Conservation (phyloP, 176 grass and related monocot genomes). For the Pontederia crassipes region DNA sequence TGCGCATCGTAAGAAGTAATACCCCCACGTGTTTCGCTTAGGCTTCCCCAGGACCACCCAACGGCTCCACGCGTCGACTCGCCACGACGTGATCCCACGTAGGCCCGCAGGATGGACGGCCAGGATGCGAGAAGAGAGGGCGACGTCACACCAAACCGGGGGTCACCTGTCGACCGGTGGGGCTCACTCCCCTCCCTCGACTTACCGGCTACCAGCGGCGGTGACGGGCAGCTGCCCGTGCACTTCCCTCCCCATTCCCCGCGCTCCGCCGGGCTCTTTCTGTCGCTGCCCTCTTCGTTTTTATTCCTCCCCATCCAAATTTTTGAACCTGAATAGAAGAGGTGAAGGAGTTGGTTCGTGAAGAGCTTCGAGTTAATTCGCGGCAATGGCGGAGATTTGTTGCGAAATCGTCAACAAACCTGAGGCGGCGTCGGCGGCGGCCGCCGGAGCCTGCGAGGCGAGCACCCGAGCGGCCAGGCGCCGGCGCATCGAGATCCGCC, state of each 20-base stretch:
- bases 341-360: no score
- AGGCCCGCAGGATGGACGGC: neutral
- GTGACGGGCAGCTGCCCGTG: slow-evolving; percentile 8
- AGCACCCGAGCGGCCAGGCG: slow-evolving; percentile 37
- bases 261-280: neutral
- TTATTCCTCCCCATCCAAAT: neutral
- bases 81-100: neutral
- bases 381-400: slow-evolving; percentile 42
- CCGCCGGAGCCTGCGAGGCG: slow-evolving; percentile 17
- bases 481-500: slow-evolving; percentile 48
- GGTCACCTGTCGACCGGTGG: neutral
- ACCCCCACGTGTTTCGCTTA: neutral
- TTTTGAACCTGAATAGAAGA: neutral
- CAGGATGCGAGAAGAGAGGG: neutral
- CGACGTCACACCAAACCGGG: neutral
- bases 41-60: neutral
- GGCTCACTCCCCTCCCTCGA: no score
- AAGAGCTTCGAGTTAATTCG: no score
- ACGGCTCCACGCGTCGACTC: neutral
- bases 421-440: neutral
- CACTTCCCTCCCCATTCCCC: no score
- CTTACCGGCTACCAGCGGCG: neutral
- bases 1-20: no score
- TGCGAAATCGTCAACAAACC: slow-evolving; percentile 10
- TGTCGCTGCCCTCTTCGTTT: neutral